Evolutionary conservation across 108 stramenopile genomes (phyloP), one percentile per base, ranked within the genome.

Genomic region (Seminavis robusta): DNA sequence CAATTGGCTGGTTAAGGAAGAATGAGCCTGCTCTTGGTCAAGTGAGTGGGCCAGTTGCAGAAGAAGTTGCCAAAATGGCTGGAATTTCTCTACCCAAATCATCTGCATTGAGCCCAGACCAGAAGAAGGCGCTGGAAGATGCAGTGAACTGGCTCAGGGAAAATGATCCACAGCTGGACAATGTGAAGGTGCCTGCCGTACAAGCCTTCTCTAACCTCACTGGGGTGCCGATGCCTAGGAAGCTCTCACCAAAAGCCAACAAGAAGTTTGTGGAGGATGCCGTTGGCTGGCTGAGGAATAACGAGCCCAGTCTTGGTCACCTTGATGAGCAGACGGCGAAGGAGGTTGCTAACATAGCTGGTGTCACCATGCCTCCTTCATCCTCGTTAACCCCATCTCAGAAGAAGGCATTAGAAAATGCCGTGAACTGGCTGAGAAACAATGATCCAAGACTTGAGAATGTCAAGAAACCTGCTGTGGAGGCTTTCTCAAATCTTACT

Each of bases 131-230:
- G n/a, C n/a, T n/a, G n/a, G n/a, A n/a, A n/a, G n/a, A n/a, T n/a
- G n/a, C n/a, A n/a, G n/a, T n/a, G n/a, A n/a, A n/a, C n/a, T 74
- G 66, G 67, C 44, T 68, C 30, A 17, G 74, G 16, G 31, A 33
- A n/a, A 51, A 59, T 36, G 51, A 40, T 4, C 55, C 55, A 4
- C n/a, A 56, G 7, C 45, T 26, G 9, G 11, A 2, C 19, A 9
- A 36, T 52, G 15, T 52, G 3, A 33, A 52, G n/a, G 33, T 17
- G 31, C 57, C 57, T 28, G 19, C 44, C 25, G 15, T 25, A n/a
- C 23, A 47, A 20, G 26, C 23, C 28, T 46, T 59, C 28, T 23
- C 57, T 6, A 26, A 45, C 27, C 20, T 59, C 26, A 4, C 57
- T 3, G 57, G 41, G 17, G n/a, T 42, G 1, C 28, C 44, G 10